Percentiles rank a stretch among this genome's conserved stretches.
Evolutionary conservation across 345 rosid genomes (phyloP).

Genomic region (Durio zibethinus): DNA sequence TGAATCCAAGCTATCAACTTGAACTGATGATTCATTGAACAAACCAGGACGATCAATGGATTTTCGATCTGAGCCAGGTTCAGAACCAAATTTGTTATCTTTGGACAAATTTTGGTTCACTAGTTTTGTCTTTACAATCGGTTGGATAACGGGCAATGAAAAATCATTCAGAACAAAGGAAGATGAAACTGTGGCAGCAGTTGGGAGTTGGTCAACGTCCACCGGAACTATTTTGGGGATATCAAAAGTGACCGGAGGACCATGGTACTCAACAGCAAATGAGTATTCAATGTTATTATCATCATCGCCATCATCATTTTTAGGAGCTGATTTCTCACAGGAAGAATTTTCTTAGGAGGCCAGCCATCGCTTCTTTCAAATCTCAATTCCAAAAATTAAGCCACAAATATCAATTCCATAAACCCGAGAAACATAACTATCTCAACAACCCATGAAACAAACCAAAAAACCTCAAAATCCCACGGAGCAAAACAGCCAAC

Average conservation of each 20-base stretch:
- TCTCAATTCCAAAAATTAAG: neutral
- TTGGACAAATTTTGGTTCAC: constrained; percentile 20
- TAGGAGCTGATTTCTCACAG: constrained; percentile 33
- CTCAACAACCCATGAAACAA: neutral
- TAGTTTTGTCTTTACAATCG: constrained; percentile 35
- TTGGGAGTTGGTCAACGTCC: constrained; percentile 55
- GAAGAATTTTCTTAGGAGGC: constrained; percentile 48
- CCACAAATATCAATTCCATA: neutral
- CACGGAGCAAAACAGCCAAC: neutral
- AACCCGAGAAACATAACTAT: neutral
- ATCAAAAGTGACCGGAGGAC: constrained; percentile 50
- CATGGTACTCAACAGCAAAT: constrained; percentile 66
- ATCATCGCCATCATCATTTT: constrained; percentile 35
- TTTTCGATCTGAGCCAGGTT: neutral
- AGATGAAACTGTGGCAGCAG: constrained; percentile 46
- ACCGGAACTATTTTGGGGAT: constrained; percentile 66
- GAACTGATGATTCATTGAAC: constrained; percentile 28
- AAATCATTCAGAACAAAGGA: constrained; percentile 22
- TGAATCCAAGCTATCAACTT: constrained; percentile 23
- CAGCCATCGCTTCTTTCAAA: constrained; percentile 36
- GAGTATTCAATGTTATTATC: constrained; percentile 51
- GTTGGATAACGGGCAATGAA: constrained; percentile 59
- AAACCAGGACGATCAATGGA: constrained; percentile 4
- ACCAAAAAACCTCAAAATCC: neutral
- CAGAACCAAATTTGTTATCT: constrained; percentile 20